phyloP scores from a whole-genome alignment of 352 stramenopile genomes.

The Phytophthora cactorum region DNA sequence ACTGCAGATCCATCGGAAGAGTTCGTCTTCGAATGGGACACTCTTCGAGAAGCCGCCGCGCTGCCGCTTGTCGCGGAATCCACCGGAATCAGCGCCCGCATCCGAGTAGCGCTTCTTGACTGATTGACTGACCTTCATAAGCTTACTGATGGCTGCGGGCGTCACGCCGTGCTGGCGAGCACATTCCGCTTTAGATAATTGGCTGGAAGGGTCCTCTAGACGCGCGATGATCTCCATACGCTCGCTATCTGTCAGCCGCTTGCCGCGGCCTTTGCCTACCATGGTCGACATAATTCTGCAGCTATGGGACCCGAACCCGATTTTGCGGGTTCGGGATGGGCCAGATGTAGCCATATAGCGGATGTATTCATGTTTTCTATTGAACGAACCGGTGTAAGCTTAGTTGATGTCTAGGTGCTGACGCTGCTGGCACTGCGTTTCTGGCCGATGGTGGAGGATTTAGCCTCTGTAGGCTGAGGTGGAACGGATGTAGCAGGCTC shows the following conservation, averaged over 20 bases:
- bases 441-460: no score
- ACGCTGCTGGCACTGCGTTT: no score
- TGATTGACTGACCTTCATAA: constrained; percentile 72
- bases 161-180: constrained; percentile 71
- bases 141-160: constrained; percentile 76
- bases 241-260: constrained; percentile 74
- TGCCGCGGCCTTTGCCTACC: constrained; percentile 35
- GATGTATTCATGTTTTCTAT: no score
- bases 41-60: constrained; percentile 71
- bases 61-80: constrained; percentile 56
- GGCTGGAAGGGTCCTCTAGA: constrained; percentile 60
- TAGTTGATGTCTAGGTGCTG: no score
- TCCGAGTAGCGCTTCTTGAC: constrained; percentile 77
- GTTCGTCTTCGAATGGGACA: constrained; percentile 60
- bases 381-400: no score
- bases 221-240: constrained; percentile 77
- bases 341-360: no score
- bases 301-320: no score
- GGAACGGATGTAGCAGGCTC: no score
- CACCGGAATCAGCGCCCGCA: constrained; percentile 37
- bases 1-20: constrained; percentile 69
- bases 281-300: background rate
- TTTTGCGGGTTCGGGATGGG: no score
- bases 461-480: no score
- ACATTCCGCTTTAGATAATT: constrained; percentile 56